Conservation (phyloP, 805 yeast species). For the Yueomyces sp. region DNA sequence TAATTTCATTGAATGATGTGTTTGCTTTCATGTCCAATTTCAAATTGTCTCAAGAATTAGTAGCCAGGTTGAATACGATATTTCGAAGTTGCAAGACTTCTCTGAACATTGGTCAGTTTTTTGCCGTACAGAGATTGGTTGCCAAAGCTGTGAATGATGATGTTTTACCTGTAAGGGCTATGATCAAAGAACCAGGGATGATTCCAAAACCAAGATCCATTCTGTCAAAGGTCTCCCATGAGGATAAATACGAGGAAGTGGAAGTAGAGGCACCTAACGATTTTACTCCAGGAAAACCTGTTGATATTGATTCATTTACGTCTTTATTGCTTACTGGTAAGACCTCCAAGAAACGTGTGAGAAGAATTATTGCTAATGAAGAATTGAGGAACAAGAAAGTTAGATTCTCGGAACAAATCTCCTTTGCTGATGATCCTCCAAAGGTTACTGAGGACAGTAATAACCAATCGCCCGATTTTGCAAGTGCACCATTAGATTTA, state of each 20-base stretch:
- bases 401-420: conserved; percentile 56
- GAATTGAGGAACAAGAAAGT: conserved; percentile 43
- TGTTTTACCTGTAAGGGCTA: conserved; percentile 35
- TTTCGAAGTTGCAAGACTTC: conserved; percentile 39
- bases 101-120: conserved; percentile 81
- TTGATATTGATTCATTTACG: conserved; percentile 79
- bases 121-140: conserved; percentile 68
- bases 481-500: conserved; percentile 33
- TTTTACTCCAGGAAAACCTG: conserved; percentile 20
- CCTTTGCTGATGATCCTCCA: conserved; percentile 23
- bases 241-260: conserved; percentile 32
- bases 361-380: conserved; percentile 21
- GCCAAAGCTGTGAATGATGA: conserved; percentile 51
- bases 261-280: conserved; percentile 11
- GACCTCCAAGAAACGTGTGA: conserved; percentile 34
- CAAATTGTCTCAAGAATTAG: conserved; percentile 39
- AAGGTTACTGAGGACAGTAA: conserved; percentile 8
- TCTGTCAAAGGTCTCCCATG: conserved; percentile 42
- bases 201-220: conserved; percentile 76
- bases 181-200: conserved; percentile 43
- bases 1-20: conserved; percentile 66
- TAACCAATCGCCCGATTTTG: conserved; percentile 8
- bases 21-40: conserved; percentile 67
- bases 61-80: conserved; percentile 36
- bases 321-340: conserved; percentile 74